Evolutionary conservation across 345 rosid species (phyloP).

Genomic region (Salix koriyanagi): DNA sequence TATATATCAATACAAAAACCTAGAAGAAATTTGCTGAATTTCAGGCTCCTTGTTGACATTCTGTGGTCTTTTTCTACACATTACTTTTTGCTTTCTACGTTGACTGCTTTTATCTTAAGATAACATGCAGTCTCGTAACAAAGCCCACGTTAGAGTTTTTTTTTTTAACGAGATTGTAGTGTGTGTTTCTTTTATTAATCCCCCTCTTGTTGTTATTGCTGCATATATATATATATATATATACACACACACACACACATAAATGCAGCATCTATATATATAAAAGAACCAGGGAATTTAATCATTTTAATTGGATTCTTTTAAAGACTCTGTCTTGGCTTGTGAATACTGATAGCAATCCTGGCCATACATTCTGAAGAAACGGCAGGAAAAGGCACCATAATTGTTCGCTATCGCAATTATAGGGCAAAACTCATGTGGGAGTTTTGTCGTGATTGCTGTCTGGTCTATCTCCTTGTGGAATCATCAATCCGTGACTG

Average conservation of each 20-base stretch:
- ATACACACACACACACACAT: too few species aligned
- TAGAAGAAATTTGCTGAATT: slow-evolving; percentile 13
- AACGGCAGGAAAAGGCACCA: background rate
- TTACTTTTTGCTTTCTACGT: background rate
- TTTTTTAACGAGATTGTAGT: background rate
- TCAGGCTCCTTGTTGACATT: slow-evolving; percentile 25
- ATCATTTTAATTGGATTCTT: background rate
- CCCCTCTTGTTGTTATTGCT: background rate
- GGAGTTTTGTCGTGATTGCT: slow-evolving; percentile 27
- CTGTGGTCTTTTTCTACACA: background rate
- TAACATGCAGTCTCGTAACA: background rate
- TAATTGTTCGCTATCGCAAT: slow-evolving; percentile 25
- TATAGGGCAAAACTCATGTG: slow-evolving; percentile 28
- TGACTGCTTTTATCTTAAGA: slow-evolving; percentile 1
- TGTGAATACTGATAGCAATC: slow-evolving; percentile 8
- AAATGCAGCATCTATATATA: background rate
- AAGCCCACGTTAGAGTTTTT: background rate
- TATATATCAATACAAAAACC: background rate
- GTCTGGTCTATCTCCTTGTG: slow-evolving; percentile 19
- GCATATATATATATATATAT: too few species aligned
- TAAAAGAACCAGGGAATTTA: background rate
- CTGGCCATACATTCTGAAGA: slow-evolving; percentile 11
- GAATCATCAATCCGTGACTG: slow-evolving; percentile 35
- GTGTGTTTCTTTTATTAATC: background rate
- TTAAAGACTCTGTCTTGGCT: background rate